Percentiles rank a stretch among this genome's conserved stretches.
Evolutionary conservation across 345 rosid genomes (phyloP).

Genomic region (Aurinia saxatilis): DNA sequence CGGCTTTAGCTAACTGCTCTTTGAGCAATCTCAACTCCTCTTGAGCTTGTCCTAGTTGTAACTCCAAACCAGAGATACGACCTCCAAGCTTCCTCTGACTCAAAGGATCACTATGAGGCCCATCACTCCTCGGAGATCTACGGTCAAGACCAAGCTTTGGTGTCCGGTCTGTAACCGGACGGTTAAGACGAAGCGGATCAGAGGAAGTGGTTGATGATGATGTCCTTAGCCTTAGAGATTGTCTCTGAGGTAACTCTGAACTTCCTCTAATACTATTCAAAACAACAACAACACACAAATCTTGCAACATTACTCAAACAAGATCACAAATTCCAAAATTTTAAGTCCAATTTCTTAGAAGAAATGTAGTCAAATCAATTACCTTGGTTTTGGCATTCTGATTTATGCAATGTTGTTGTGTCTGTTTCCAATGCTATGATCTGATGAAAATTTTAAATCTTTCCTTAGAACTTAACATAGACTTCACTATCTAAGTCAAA

Average conservation of each 20-base stretch:
- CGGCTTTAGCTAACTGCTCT: conserved; percentile 62
- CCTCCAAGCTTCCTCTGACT: conserved; percentile 74
- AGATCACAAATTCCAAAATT: background rate
- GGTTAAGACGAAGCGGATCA: conserved; percentile 44
- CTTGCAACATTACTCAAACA: background rate
- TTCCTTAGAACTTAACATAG: no score
- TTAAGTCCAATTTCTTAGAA: background rate
- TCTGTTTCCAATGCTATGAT: conserved; percentile 9
- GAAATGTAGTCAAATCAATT: background rate
- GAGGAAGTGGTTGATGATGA: conserved; percentile 37
- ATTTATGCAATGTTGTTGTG: background rate
- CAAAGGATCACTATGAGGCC: conserved; percentile 41
- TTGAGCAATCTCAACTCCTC: conserved; percentile 69
- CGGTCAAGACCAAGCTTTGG: conserved; percentile 54
- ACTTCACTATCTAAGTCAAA: background rate
- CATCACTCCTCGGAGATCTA: conserved; percentile 57
- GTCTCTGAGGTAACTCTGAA: conserved; percentile 65
- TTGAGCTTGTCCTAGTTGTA: conserved; percentile 85
- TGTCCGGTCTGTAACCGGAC: no score
- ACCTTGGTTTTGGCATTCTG: conserved; percentile 80
- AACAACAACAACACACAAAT: background rate
- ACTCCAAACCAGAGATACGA: conserved; percentile 75
- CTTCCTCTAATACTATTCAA: conserved; percentile 19
- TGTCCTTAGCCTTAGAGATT: conserved; percentile 55
- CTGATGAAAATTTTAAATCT: conserved; percentile 27